Base-by-base conservation (phyloP, 2,329 filamentous ascomycete species). In the Waltergamsia citrina region DNA sequence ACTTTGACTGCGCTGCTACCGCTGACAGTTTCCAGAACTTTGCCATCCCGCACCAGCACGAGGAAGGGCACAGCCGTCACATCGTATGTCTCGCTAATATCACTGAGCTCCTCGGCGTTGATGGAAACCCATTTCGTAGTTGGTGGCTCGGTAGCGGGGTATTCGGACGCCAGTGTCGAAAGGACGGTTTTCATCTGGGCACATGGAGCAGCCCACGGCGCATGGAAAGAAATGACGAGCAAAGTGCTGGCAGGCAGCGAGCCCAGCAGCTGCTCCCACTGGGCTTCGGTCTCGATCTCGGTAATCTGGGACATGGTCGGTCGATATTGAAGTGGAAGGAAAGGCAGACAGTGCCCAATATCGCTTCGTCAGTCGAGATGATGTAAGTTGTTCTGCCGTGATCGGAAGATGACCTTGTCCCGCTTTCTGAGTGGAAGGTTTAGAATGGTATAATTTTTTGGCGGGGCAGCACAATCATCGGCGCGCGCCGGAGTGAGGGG, bases 121-220 rank as follows among this genome's bases (percentile, higher is more conserved):
- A 98, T 74, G 41, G 82, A 82, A 40, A 94, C 74, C 79, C 94
- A 98, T 46, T 78, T 77, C 45, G 88, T 82, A 36, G 70, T 65
- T 12, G 70, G 69, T 27, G 82, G 78, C 43, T 71, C 64, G 43
- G 74, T 69, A 49, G 74, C 69, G 41, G 85, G 77, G 62, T 94
- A 94, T 56, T 88, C 86, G 51, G 78, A 77, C 43, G 90, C 88
- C 44, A 98, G 83, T 16, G 86, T 82, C 52, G 75, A 71, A 43
- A 98, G 76, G 47, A 96, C 83, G 33, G 79, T 83, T 46, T 75
- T 77, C 88, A 96, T 96, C 62, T 95, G 87, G 42, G 84, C 79
- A 68, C 92, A 96, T 29, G 92, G 92, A 39, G 87, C 87, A 20
- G 92, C 92, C 92, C 92, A 98, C 44, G 88, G 84, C 15, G 92